Conservation (phyloP, 306 rosid species). For the Fragaria nilgerrensis region DNA sequence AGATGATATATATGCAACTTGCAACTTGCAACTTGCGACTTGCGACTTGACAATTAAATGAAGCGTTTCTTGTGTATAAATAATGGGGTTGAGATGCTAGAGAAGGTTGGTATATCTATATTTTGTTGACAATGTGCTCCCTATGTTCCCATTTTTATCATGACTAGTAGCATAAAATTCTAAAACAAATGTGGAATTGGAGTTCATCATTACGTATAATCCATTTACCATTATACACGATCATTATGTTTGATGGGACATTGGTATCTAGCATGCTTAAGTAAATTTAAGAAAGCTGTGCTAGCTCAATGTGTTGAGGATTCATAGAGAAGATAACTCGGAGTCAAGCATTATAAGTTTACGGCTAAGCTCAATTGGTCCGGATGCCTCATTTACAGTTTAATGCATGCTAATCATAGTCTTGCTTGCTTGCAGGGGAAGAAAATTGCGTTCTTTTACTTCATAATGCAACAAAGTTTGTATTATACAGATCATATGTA, state of each 20-base stretch:
- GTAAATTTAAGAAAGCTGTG: too few species aligned
- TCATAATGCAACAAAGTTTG: neutral
- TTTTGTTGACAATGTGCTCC: neutral
- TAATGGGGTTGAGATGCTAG: neutral
- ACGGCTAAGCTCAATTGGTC: too few species aligned
- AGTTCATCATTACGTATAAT: neutral
- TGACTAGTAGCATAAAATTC: neutral
- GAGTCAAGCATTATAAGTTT: too few species aligned
- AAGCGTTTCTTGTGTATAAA: neutral
- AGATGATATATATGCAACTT: constrained; percentile 36
- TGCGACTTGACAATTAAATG: constrained; percentile 7
- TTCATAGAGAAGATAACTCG: too few species aligned
- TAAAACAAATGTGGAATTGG: neutral
- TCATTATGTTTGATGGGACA: neutral
- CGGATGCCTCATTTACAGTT: too few species aligned
- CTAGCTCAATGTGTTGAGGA: too few species aligned
- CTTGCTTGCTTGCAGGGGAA: neutral
- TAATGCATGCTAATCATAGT: neutral
- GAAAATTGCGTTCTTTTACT: neutral
- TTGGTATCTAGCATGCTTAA: neutral
- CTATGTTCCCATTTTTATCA: neutral
- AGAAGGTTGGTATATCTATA: neutral
- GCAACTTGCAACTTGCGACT: constrained; percentile 38
- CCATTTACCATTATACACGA: neutral
- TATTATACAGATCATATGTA: neutral